Evolutionary conservation across 495 filamentous ascomycete species (phyloP), one percentile per base, ranked within the genome.

Genomic region (Penicillium parvum): DNA sequence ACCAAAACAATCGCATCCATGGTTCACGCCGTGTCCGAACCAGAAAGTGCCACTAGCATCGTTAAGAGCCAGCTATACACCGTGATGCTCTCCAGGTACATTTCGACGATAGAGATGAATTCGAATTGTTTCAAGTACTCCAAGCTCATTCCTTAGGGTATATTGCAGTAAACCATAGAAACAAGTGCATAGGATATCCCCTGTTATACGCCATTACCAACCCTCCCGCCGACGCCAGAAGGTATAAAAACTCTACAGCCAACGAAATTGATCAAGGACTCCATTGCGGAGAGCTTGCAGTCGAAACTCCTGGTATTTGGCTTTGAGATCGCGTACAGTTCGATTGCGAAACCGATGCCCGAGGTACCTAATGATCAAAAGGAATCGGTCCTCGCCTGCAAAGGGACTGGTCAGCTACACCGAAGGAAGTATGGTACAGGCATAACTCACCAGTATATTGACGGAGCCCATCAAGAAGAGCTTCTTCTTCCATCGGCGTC

Each of bases 1-100:
- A 50, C 37, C 46, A 50, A 47, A 54, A 54, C 51, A 50, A 50
- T 14, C 7, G 22, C 7, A 50, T 50, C 51, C 47, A 44, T 40
- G 51, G 51, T 54, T 54, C 51, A 21, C 32, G 34, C 17, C 21
- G 19, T 35, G 37, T 25, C 41, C 37, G 45, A 45, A 29, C 27
- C 27, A 30, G n/a, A n/a, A n/a, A n/a, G n/a, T n/a, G n/a, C n/a
- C n/a, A n/a, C n/a, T n/a, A n/a, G n/a, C n/a, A n/a, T n/a, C n/a
- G n/a, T n/a, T n/a, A n/a, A n/a, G n/a, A n/a, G n/a, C n/a, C n/a
- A n/a, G n/a, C n/a, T n/a, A n/a, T n/a, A n/a, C n/a, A n/a, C n/a
- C n/a, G n/a, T n/a, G n/a, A n/a, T n/a, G n/a, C n/a, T n/a, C n/a
- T n/a, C n/a, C n/a, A n/a, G n/a, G n/a, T n/a, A n/a, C n/a, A n/a